Percentiles rank a stretch among this genome's conserved stretches.
phyloP scores from a whole-genome alignment of 805 yeast species.

The Lipomyces starkeyi region DNA sequence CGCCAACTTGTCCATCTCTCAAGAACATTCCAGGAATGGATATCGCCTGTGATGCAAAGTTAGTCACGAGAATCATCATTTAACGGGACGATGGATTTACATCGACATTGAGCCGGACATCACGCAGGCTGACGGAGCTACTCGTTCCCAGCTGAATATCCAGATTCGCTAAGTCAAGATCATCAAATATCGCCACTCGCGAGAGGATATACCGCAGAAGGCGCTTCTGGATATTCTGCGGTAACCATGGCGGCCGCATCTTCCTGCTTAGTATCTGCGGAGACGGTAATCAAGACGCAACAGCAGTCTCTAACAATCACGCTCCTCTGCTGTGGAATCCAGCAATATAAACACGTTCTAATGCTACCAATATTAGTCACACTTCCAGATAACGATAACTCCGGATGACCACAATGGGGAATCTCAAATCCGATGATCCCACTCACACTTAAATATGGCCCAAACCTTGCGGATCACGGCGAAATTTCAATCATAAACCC shows the following conservation, averaged over 20 bases:
- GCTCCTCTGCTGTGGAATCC: background rate
- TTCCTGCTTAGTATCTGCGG: background rate
- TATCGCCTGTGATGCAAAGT: slow-evolving; percentile 25
- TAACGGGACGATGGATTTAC: slow-evolving; percentile 3
- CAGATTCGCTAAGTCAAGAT: slow-evolving; percentile 77
- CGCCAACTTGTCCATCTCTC: slow-evolving; percentile 32
- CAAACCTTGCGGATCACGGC: background rate
- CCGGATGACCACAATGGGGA: background rate
- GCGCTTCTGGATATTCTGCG: slow-evolving; percentile 83
- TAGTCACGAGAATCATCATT: background rate
- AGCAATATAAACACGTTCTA: background rate
- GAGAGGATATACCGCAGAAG: slow-evolving; percentile 78
- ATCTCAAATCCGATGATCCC: background rate
- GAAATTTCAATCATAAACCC: background rate
- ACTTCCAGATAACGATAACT: background rate
- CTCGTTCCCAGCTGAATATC: slow-evolving; percentile 76
- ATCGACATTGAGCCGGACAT: slow-evolving; percentile 38
- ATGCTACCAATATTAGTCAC: background rate
- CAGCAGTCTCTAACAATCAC: background rate
- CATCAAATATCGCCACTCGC: slow-evolving; percentile 81
- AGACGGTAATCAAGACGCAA: background rate
- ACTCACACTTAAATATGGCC: background rate
- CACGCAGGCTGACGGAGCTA: slow-evolving; percentile 45
- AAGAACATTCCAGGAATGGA: slow-evolving; percentile 38
- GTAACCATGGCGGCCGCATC: slow-evolving; percentile 62